phyloP scores from a whole-genome alignment of 1,284 basidiomycete genomes.

The Trichosporon ovoides region DNA sequence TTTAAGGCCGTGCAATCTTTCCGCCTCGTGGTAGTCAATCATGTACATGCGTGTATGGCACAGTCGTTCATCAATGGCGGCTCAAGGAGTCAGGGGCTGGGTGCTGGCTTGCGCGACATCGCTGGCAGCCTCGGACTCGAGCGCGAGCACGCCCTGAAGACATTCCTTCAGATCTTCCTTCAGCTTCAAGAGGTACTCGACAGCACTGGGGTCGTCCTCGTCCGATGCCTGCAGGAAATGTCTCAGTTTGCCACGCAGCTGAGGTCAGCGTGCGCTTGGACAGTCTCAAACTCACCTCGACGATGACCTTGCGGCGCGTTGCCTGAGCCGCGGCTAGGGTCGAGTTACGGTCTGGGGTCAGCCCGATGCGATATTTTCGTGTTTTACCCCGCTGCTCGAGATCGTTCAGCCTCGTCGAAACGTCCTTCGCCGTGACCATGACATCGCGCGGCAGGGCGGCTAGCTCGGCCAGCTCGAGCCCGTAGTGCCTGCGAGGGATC shows the following conservation, averaged over 20 bases:
- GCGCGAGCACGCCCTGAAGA: conserved; percentile 3
- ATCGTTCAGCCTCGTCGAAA: conserved; percentile 59
- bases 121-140: not conserved
- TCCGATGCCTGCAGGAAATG: conserved; percentile 12
- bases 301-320: conserved; percentile 16
- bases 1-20: too few relatives aligned
- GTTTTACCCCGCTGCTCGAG: conserved; percentile 57
- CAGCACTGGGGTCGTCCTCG: conserved; percentile 1
- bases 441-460: conserved; percentile 72
- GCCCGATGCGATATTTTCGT: too few relatives aligned
- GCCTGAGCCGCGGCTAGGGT: conserved; percentile 13
- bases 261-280: not conserved
- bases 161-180: conserved; percentile 3
- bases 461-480: conserved; percentile 74
- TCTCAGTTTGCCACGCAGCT: conserved; percentile 18
- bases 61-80: not conserved
- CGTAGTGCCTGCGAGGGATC: conserved; percentile 43
- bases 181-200: conserved; percentile 9
- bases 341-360: conserved; percentile 15
- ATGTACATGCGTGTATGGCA: not conserved
- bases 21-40: too few relatives aligned
- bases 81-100: not conserved
- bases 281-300: conserved; percentile 10
- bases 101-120: not conserved
- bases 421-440: conserved; percentile 57